These are phyloP conservation scores for Grosmannia huntii DNA, from an alignment of 2,329 filamentous ascomycete genomes.

Conservation along the genomic window DNA sequence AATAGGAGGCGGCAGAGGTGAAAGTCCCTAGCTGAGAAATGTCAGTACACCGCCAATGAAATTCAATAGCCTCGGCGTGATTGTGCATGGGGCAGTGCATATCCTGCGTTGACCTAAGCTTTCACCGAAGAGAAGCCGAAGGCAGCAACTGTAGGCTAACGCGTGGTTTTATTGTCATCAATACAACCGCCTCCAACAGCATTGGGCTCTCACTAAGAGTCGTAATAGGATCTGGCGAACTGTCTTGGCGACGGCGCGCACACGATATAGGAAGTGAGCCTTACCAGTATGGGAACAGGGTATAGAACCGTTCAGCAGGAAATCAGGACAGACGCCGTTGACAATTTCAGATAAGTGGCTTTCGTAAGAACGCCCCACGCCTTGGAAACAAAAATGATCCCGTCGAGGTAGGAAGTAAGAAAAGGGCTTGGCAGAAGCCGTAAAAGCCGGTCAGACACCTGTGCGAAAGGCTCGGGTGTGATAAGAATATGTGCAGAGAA, in stretches of 20 bases:
- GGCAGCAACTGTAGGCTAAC: neutral
- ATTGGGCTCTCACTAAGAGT: neutral
- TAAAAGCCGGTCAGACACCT: neutral
- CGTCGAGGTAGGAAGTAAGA: neutral
- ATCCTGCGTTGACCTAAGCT: neutral
- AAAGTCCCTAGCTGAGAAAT: neutral
- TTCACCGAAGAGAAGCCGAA: neutral
- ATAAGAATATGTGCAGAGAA: neutral
- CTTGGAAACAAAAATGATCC: conserved; percentile 6
- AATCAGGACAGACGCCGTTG: conserved; percentile 2
- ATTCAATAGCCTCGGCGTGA: neutral
- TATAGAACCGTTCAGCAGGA: conserved; percentile 3
- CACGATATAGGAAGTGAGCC: neutral
- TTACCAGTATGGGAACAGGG: conserved; percentile 5
- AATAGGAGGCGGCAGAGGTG: neutral
- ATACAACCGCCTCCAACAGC: neutral
- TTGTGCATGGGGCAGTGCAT: neutral
- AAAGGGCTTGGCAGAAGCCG: neutral
- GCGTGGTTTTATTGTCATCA: neutral
- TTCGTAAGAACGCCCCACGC: conserved; percentile 6
- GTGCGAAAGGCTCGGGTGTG: neutral
- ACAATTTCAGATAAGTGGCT: neutral
- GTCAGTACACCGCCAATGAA: neutral
- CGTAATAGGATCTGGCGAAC: neutral
- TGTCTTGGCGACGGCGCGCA: too few relatives aligned